Evolutionary conservation across 1,284 basidiomycete species (phyloP), one percentile per base, ranked within the genome.

Genomic region (Ustilago xerochloae): DNA sequence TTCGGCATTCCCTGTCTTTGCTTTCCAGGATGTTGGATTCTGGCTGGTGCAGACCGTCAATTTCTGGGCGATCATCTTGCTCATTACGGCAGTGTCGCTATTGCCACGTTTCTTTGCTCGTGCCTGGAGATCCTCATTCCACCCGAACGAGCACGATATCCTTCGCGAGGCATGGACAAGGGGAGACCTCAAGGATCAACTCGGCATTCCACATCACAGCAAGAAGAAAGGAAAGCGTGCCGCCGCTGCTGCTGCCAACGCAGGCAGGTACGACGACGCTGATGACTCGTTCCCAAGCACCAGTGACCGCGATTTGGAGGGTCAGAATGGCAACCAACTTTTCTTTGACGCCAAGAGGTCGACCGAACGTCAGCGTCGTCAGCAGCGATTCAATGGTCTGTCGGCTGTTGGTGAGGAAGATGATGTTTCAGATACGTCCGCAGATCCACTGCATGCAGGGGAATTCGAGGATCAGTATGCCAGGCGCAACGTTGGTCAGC

Each of bases 121-220:
- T 24, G 77, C 80, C 7, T 81, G 76, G 74, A 35, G 67, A 20
- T 49, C 69, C 16, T 69, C 68, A 4, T 81, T 81, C 72, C 30
- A 57, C 4, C 80, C 80, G 6, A 78, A 78, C 53, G 71, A 81
- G 52, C 71, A 79, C 35, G 79, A 80, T 39, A 59, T 79, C 12
- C 54, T 81, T n/a, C 68, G 80, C 22, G 79, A 81, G 50, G 72
- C 69, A 1, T 81, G 80, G 80, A 66, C 77, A 18, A 67, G 55
- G 4, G 80, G 80, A 8, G 73, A 80, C 41, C 69, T 81, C 48
- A 81, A 81, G 51, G 53, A 75, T 20, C 68, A 69, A 56, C 75
- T 81, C 6, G 80, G 77, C 13, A 54, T 81, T 7, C 55, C 53
- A 30, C 64, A 61, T 29, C 67, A 70, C 13, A 64, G 36, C 43